These are phyloP conservation scores for Penicillium griseofulvum DNA, from an alignment of 2,329 filamentous ascomycete genomes.

Conservation along the genomic window DNA sequence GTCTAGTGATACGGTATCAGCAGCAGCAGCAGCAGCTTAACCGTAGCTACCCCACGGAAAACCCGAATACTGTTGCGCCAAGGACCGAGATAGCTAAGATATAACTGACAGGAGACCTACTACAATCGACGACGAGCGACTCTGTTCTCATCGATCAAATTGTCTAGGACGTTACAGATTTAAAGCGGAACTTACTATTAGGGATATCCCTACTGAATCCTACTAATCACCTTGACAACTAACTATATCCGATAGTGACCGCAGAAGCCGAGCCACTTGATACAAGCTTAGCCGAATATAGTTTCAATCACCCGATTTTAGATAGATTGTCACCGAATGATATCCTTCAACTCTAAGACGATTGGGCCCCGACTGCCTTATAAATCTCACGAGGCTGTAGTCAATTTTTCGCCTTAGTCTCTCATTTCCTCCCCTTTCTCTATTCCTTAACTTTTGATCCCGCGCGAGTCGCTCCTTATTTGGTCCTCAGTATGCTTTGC, in stretches of 20 bases:
- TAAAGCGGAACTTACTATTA: constrained; percentile 18
- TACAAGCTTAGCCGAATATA: neutral
- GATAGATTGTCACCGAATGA: neutral
- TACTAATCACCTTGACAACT: constrained; percentile 7
- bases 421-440: constrained; percentile 41
- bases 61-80: neutral
- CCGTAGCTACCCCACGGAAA: neutral
- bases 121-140: neutral
- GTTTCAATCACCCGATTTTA: constrained; percentile 1
- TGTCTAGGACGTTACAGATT: constrained; percentile 14
- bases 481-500: constrained; percentile 40
- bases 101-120: neutral
- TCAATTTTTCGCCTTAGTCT: constrained; percentile 39
- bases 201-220: constrained; percentile 15
- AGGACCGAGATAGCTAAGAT: neutral
- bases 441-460: constrained; percentile 39
- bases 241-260: neutral
- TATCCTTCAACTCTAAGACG: constrained; percentile 17
- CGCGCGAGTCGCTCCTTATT: constrained; percentile 17
- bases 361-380: constrained; percentile 32
- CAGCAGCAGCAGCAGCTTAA: too few species aligned
- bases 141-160: constrained; percentile 10
- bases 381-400: constrained; percentile 35
- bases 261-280: neutral
- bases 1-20: neutral